phyloP scores from a whole-genome alignment of 192 early-diverging fungal genomes.

The Backusella tarrabulga region DNA sequence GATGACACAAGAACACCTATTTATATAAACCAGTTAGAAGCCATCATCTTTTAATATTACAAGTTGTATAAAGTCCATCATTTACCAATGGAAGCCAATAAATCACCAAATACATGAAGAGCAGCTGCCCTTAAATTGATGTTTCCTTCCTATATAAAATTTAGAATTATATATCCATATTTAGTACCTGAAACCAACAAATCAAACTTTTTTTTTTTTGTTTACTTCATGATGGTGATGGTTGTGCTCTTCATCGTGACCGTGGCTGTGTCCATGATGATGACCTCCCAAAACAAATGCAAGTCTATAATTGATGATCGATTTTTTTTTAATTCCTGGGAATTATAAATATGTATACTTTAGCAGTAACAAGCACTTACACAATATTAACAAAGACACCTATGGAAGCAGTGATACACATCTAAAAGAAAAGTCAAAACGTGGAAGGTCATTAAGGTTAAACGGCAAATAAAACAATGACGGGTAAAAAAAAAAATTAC shows the following conservation, averaged over 20 bases:
- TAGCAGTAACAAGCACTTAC: conserved; percentile 41
- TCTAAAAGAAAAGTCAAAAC: conserved; percentile 27
- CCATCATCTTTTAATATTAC: not conserved
- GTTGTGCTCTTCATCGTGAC: conserved; percentile 38
- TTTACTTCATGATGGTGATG: conserved; percentile 19
- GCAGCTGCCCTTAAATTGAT: conserved; percentile 72
- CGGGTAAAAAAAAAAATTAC: conserved; percentile 9
- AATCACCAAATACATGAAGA: conserved; percentile 81
- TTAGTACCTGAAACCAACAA: not conserved
- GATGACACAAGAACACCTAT: conserved; percentile 75
- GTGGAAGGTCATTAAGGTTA: not conserved
- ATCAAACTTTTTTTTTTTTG: not conserved
- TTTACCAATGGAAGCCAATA: conserved; percentile 67
- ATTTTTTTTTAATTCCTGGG: not conserved
- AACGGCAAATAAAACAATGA: not conserved
- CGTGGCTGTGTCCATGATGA: conserved; percentile 42
- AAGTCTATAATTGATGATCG: conserved; percentile 32
- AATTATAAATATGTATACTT: conserved; percentile 6
- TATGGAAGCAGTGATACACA: conserved; percentile 66
- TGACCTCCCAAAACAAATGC: conserved; percentile 54
- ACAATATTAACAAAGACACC: conserved; percentile 77
- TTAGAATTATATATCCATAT: not conserved
- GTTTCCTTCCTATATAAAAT: conserved; percentile 38
- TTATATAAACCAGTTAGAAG: not conserved
- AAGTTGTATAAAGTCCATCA: not conserved